These are phyloP conservation scores for Diaporthe vaccinii DNA, from an alignment of 2,329 filamentous ascomycete genomes.

Conservation along the genomic window DNA sequence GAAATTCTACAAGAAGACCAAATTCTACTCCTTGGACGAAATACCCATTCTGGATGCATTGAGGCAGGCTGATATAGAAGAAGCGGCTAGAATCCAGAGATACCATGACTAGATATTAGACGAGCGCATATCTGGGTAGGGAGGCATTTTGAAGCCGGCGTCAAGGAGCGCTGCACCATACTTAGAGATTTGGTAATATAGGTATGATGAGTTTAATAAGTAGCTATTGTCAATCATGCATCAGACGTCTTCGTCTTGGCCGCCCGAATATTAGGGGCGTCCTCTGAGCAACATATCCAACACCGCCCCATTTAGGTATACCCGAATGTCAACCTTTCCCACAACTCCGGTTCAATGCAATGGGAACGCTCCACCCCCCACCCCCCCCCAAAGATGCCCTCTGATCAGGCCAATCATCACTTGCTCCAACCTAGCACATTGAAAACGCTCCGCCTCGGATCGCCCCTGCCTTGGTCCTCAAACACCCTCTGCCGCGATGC, in stretches of 20 bases:
- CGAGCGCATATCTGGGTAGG: neutral
- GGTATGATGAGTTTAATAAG: neutral
- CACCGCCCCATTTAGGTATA: neutral
- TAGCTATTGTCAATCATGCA: neutral
- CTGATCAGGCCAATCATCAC: neutral
- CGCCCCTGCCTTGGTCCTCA: slow-evolving; percentile 42
- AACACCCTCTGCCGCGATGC: slow-evolving; percentile 51
- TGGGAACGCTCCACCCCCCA: neutral
- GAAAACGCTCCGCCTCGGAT: slow-evolving; percentile 37
- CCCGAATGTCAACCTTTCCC: neutral
- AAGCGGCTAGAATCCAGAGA: slow-evolving; percentile 46
- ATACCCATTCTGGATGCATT: slow-evolving; percentile 68
- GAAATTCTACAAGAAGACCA: slow-evolving; percentile 76
- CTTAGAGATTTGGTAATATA: neutral
- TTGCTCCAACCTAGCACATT: slow-evolving; percentile 38
- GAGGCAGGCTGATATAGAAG: slow-evolving; percentile 56
- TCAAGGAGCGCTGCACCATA: neutral
- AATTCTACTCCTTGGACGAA: slow-evolving; percentile 62
- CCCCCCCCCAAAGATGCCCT: neutral
- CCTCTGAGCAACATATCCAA: neutral
- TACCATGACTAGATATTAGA: slow-evolving; percentile 36
- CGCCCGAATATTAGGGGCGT: neutral
- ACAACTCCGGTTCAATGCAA: neutral
- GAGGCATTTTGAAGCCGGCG: neutral
- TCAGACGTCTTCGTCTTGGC: neutral